Conservation (phyloP, 164 flowering plant genomes). For the Litsea cubeba region DNA sequence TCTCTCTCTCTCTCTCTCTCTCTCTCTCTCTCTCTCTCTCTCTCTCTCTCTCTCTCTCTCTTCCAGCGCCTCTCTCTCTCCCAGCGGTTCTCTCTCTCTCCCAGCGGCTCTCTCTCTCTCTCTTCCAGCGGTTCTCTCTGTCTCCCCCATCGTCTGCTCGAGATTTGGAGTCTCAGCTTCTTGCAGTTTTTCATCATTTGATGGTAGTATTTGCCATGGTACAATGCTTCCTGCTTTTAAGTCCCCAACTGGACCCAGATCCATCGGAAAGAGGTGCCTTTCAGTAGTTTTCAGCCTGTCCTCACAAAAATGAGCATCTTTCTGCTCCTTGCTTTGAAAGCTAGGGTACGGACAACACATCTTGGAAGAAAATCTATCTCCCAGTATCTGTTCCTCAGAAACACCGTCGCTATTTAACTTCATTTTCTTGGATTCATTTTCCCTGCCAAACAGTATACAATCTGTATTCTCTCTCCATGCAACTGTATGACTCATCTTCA, state of each 20-base stretch:
- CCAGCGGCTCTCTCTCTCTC: too few species aligned
- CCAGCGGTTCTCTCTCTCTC: too few species aligned
- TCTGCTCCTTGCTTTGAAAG: conserved; percentile 21
- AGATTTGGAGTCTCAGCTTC: conserved; percentile 46
- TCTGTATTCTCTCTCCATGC: conserved; percentile 18
- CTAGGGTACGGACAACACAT: conserved; percentile 16
- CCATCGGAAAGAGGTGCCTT: conserved; percentile 52
- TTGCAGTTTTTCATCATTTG: conserved; percentile 28
- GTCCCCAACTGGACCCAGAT: conserved; percentile 25
- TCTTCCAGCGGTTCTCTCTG: too few species aligned
- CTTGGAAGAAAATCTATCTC: conserved; percentile 18
- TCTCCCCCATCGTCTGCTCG: too few species aligned
- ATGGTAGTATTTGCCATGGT: conserved; percentile 25
- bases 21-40: too few species aligned
- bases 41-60: too few species aligned
- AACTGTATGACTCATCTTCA: conserved; percentile 12
- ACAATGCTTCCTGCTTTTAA: conserved; percentile 5
- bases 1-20: too few species aligned
- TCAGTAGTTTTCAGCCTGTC: conserved; percentile 30
- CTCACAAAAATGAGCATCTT: conserved; percentile 18
- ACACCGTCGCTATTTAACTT: conserved; percentile 16
- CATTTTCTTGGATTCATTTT: conserved; percentile 27
- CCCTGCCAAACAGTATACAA: conserved; percentile 19
- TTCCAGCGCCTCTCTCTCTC: too few species aligned
- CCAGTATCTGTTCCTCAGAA: conserved; percentile 10